Base-by-base conservation (phyloP, 306 rosid species). In the Aeschynomene evenia region DNA sequence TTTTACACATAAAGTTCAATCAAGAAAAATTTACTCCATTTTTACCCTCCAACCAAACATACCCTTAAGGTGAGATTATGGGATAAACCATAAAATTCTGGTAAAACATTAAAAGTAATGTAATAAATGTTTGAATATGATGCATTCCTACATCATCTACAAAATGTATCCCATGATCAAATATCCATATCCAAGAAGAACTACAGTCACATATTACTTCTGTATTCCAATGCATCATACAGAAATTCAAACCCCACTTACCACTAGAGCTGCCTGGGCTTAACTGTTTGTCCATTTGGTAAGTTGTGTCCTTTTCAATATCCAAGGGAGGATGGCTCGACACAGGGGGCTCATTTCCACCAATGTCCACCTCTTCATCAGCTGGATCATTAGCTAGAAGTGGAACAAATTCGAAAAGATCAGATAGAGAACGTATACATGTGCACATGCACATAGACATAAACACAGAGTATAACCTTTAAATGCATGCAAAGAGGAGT, bases 401-500 rank as follows among this genome's bases (percentile, higher is more conserved):
- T 33, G 75, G 51, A 77, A 57, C 58, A 65, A 3, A 21, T 28
- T 78, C 62, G 5, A 45, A 29, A 37, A 62, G 24, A 23, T 33
- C 43, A 63, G 29, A 56, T 14, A 68, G 22, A 77, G 36, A 33
- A 53, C 23, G 19, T 31, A 49, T 29, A 36, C 34, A 55, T 14
- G 51, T 45, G 51, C 20, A 28, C 8, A 8, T n/a, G 49, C 34
- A 16, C 43, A 31, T 29, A 39, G 21, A 56, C 78, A 76, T 56
- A 66, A 21, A 64, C 57, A 59, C 15, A 20, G 70, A 67, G 52
- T 70, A 43, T 68, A 36, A 91, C 97, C 97, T 91, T 86, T 87
- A 65, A 86, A 80, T 34, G 84, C 91, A 76, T 85, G 97, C 86
- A 91, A 74, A 16, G 97, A 88, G 67, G 91, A 88, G 79, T 88